Base-by-base conservation (phyloP, 345 rosid species). In the Bruguiera gymnorhiza region DNA sequence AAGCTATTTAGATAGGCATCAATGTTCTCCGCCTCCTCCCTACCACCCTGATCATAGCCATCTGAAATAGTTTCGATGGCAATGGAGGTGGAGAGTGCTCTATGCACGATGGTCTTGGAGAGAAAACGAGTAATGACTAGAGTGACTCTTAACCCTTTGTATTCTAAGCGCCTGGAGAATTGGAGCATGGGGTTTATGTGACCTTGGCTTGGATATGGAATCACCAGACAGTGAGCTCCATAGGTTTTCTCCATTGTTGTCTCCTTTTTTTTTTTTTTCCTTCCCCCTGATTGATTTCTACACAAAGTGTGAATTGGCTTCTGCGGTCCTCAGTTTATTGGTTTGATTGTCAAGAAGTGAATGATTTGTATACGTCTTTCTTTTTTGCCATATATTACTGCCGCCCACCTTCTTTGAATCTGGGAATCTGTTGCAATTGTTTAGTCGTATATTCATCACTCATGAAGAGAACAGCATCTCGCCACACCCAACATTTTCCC, bases 111-210 rank as follows among this genome's bases (percentile, higher is more conserved):
- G 67, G 69, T 27, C 26, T 58, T 51, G 74, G 46, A 60, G 18
- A 69, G 64, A 66, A 57, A 65, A 13, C 34, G 54, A 23, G 82
- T 75, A 13, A 50, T 62, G 57, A 66, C 82, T 9, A 81, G 23
- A 1, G 85, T 77, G 29, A 50, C 75, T 31, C 60, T 70, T 62
- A 84, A 46, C 8, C 83, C 77, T 70, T 68, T 75, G 74, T 56
- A 39, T 19, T 69, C 26, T 18, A 84, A 66, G 56, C 75, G 82
- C 64, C 75, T 73, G 34, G 79, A 63, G 77, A 81, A 81, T 66
- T 84, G 83, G 62, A 79, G 76, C 77, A 79, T 48, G 8, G 82
- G 83, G 63, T 75, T 84, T 29, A 84, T 20, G 72, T 77, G 87
- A 43, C 85, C 85, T 54, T 79, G 85, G 2, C 19, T 15, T 0